Percentiles rank a stretch among this genome's conserved stretches.
phyloP scores from a whole-genome alignment of 306 rosid species.

The Acacia confusa region DNA sequence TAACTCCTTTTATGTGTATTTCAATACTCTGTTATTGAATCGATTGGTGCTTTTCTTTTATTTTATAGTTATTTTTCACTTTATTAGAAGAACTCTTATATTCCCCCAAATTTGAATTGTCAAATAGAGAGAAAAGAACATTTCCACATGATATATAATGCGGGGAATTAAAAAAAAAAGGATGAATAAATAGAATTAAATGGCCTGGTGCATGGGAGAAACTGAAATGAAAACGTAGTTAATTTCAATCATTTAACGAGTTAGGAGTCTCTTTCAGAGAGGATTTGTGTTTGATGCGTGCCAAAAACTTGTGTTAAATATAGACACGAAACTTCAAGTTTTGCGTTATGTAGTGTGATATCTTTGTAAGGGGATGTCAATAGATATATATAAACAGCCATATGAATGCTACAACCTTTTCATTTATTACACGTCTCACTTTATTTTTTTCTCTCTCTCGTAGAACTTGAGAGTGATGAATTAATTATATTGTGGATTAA shows the following conservation, averaged over 20 bases:
- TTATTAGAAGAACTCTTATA: background rate
- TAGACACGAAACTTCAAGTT: background rate
- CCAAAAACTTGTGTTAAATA: background rate
- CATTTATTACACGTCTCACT: background rate
- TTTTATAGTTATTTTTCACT: background rate
- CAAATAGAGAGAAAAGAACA: slow-evolving; percentile 24
- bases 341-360: background rate
- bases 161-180: background rate
- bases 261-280: background rate
- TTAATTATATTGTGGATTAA: background rate
- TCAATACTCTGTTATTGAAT: background rate
- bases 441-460: slow-evolving; percentile 1
- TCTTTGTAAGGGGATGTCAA: background rate
- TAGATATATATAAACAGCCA: too few species aligned
- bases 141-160: background rate
- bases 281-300: background rate
- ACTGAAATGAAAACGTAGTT: background rate
- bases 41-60: background rate
- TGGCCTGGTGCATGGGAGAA: background rate
- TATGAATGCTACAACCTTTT: background rate
- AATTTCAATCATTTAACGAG: background rate
- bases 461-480: background rate
- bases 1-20: background rate
- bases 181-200: background rate
- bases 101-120: slow-evolving; percentile 1